Evolutionary conservation across 257 asterid species (phyloP), one percentile per base, ranked within the genome.

Genomic region (Solanum paucissectum): DNA sequence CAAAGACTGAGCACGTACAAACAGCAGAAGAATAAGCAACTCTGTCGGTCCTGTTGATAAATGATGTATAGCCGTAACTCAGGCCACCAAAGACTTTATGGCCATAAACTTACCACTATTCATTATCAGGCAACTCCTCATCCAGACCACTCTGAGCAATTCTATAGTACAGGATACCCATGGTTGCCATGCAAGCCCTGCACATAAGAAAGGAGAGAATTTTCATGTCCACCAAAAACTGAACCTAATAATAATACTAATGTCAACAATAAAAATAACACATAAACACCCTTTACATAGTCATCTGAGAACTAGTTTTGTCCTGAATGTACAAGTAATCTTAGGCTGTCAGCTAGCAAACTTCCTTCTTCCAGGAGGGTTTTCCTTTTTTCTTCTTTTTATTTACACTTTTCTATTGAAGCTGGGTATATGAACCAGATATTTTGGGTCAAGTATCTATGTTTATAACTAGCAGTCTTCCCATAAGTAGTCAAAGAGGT

Each of bases 151-250:
- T 93, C 86, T 94, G 98, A 23, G 98, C 93, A 64, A 97, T 92
- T 92, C 96, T 92, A 94, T 97, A 97, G 89, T 97, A 97, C 83
- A 97, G 88, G 81, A 97, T 94, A 36, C 97, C 98, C 98, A 95
- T 97, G 83, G 99, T 97, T 75, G 99, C 96, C 97, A 97, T 88
- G 95, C 99, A 97, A 14, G 99, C 98, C 98, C 99, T 97, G 93
- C 86, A 90, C 33, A 44, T 76, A 66, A 68, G 49, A 58, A 76
- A 76, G 49, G 44, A 84, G 62, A 32, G 42, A 79, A 27, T 33
- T 64, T 62, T 83, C 83, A 88, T 58, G 88, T 71, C 86, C 37
- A 82, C 86, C 71, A 49, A 49, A 81, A 46, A 81, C 69, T 81
- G n/a, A 81, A 82, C 60, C 60, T 76, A 76, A 76, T 7, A 76